Evolutionary conservation across 768 basidiomycete species (phyloP), one percentile per base, ranked within the genome.

Genomic region (Leucocoprinus birnbaumii): DNA sequence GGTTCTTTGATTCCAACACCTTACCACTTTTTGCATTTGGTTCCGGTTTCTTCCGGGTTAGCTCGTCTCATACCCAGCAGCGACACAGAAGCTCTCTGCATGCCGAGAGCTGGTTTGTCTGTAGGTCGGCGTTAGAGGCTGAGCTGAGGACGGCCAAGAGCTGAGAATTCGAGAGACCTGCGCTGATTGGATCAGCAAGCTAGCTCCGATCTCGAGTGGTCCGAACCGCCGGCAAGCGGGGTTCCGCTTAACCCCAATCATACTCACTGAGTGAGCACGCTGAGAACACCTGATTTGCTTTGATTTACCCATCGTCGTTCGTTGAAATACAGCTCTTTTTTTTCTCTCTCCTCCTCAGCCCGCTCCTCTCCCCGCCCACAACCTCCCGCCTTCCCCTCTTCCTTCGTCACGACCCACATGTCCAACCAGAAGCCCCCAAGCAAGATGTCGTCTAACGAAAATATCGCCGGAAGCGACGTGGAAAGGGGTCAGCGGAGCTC

Each of bases 401-500:
- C 31, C 31, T 31, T 11, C 11, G 5, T 31, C 31, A 31, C 31
- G 31, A 31, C 31, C 31, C 11, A 11, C 31, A 31, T 26, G 26
- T 26, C 44, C 22, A 24, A 26, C 31, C 31, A 48, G 11, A 25
- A 22, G 18, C 31, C 26, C 4, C 35, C n/a, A n/a, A n/a, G n/a
- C n/a, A n/a, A n/a, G n/a, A n/a, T n/a, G n/a, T n/a, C n/a, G n/a
- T n/a, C 47, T n/a, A 4, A 48, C 13, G 34, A 48, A 13, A 34
- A n/a, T 13, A 10, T 43, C 42, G 49, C 24, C 51, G 37, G 24
- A 2, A 45, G 47, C 18, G 56, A 60, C 9, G 37, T 45, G 14
- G 58, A 56, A 35, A 47, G 48, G 10, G 47, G 55, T 13, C 48
- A 49, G 35, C n/a, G 51, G n/a, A 42, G 44, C 24, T 22, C 37